Evolutionary conservation across 768 basidiomycete species (phyloP), one percentile per base, ranked within the genome.

Genomic region (Phanerochaete carnosa): DNA sequence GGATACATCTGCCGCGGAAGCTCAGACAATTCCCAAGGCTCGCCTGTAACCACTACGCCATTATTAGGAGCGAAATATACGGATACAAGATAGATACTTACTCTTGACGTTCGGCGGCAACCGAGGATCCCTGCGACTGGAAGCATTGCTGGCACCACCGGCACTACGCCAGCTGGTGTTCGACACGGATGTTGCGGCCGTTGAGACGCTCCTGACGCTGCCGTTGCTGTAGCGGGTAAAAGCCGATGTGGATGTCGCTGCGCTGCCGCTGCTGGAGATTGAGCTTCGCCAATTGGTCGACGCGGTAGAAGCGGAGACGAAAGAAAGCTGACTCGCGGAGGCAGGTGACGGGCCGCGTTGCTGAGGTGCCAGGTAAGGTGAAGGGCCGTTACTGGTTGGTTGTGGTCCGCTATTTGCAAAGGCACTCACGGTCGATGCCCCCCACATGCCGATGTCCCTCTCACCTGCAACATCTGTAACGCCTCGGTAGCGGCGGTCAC

Each of bases 281-380:
- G 90, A 90, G 72, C 82, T 90, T 60, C 90, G 86, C 90, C 90
- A 92, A 72, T 90, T 92, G 63, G 77, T 79, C 25, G 89, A 88
- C 13, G 81, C 74, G 65, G 82, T 79, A 2, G 88, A 87, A 66
- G 83, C 84, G 35, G 86, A 80, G 66, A 83, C 85, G 26, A 87
- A 86, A 28, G 79, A 76, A 29, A 82, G 67, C 16, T 77, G 77
- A 39, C 81, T 80, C 23, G 79, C 80, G 61, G 79, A 83, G 52
- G 83, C 79, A 25, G 89, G 89, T 22, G 89, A 74, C 4, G 65
- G 65, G 19, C 62, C 68, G 43, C 74, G 72, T 35, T 50, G 58
- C 29, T 53, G 55, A 33, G 52, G 51, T 30, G 28, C 39, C 3
- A 26, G 49, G 19, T 29, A 29, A 35, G 33, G 63, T 51, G 62